Percentiles rank a stretch among this genome's conserved stretches.
Evolutionary conservation across 352 stramenopile genomes (phyloP).

Genomic region (Globisporangium carolinianum): DNA sequence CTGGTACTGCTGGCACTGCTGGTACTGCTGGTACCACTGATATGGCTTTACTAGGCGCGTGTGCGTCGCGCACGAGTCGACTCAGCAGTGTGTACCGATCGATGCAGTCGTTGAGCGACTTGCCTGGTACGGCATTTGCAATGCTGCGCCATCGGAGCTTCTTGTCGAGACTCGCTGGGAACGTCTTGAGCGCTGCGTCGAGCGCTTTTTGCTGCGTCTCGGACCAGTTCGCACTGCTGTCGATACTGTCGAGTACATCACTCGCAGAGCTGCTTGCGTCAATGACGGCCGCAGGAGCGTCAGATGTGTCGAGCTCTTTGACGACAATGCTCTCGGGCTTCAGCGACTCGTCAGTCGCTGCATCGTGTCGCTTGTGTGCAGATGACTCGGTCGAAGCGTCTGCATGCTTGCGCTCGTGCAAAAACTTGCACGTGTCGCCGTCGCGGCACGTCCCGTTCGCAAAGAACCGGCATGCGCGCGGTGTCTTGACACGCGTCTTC

Average conservation of each 20-base stretch:
- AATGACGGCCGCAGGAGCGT: not conserved
- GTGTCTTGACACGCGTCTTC: constrained; percentile 4
- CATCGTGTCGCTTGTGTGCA: not conserved
- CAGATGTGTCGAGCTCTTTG: not conserved
- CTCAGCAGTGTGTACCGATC: constrained; percentile 70
- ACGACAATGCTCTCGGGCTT: not conserved
- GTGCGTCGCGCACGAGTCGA: constrained; percentile 29
- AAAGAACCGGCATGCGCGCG: constrained; percentile 40
- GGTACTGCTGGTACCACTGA: not conserved
- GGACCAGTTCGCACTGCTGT: constrained; percentile 36
- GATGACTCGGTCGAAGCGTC: constrained; percentile 6
- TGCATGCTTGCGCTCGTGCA: constrained; percentile 12
- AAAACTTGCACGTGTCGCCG: constrained; percentile 20
- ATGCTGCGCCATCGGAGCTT: constrained; percentile 63
- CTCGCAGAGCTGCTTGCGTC: too few species aligned
- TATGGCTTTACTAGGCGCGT: not conserved
- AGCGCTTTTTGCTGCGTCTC: constrained; percentile 54
- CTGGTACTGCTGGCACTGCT: not conserved
- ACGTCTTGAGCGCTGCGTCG: constrained; percentile 63
- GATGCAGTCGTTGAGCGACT: constrained; percentile 77
- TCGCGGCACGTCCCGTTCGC: constrained; percentile 43
- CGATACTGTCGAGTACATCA: not conserved
- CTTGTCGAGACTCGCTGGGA: constrained; percentile 66
- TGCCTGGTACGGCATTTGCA: constrained; percentile 50
- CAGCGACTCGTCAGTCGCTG: not conserved